Evolutionary conservation across 768 basidiomycete species (phyloP), one percentile per base, ranked within the genome.

Genomic region (Pisolithus orientalis): DNA sequence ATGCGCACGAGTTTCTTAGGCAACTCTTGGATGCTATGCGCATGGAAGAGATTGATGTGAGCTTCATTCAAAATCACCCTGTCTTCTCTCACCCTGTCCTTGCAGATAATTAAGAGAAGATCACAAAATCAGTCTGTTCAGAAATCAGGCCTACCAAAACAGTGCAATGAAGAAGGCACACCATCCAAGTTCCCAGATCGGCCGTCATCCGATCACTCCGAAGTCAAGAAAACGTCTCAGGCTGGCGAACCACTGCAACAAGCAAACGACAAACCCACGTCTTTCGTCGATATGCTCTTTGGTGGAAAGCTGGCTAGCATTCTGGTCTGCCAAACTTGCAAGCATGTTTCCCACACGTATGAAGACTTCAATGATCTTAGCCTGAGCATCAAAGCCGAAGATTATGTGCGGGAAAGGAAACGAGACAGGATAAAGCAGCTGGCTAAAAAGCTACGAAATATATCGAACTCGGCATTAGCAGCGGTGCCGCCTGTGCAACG

Each of bases 301-400:
- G 89, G 90, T 31, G 94, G 94, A 5, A 80, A 83, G 60, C 76
- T 98, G 45, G 85, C 91, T 5, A 90, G 87, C 70, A 85, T 96
- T 63, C 85, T 98, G 46, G 87, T 98, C 3, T 98, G 94, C 66
- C 91, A 94, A 59, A 81, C 82, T 53, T 98, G 94, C 80, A 94
- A 95, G 67, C 83, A 90, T 61, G 82, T 96, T 47, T 95, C 93
- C 2, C 84, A 92, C 58, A 90, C 46, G n/a, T 87, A 89, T 63
- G 94, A 98, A 67, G 91, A 93, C 63, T 97, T 96, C 67, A 86
- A 88, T 65, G 94, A 96, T 67, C 85, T 98, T 59, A 92, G 90
- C 48, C 73, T 98, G 32, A 88, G 87, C 67, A 86, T 94, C 66
- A 90, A 86, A 64, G 79, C 85, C 1, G 89, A 93, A 55, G 87